These are phyloP conservation scores for Pleurotus platypus DNA, from an alignment of 768 basidiomycete genomes.

Conservation along the genomic window DNA sequence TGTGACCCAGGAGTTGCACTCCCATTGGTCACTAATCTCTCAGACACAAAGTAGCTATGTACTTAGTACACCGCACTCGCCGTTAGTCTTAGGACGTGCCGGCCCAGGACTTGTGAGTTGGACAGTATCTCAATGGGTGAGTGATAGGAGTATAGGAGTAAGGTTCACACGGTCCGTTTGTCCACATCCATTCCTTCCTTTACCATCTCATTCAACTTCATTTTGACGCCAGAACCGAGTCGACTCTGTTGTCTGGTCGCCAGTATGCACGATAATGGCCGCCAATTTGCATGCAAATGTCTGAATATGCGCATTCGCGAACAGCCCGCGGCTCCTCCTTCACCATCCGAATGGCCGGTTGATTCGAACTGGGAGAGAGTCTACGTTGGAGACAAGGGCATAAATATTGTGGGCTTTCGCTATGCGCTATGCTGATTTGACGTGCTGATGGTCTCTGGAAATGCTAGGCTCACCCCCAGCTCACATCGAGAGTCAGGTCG, in stretches of 20 bases:
- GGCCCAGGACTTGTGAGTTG: no score
- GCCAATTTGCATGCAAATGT: constrained; percentile 59
- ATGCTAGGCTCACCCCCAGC: constrained; percentile 59
- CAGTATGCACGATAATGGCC: constrained; percentile 16
- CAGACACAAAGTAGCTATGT: no score
- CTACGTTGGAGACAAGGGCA: constrained; percentile 65
- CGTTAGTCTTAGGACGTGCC: no score
- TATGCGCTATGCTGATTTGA: neutral
- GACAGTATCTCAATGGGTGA: no score
- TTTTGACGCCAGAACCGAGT: neutral
- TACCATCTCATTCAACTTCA: constrained; percentile 1
- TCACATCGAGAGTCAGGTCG: constrained; percentile 63
- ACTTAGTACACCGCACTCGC: no score
- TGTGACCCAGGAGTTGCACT: no score
- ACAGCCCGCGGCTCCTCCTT: constrained; percentile 24
- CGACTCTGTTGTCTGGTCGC: constrained; percentile 8
- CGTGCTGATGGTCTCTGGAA: constrained; percentile 11
- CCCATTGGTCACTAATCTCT: no score
- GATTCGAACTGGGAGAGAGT: constrained; percentile 47
- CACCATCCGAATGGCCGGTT: constrained; percentile 26
- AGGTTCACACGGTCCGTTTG: neutral
- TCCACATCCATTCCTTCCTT: constrained; percentile 1
- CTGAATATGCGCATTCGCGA: constrained; percentile 63
- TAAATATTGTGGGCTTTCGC: constrained; percentile 54
- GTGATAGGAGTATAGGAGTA: no score